These are phyloP conservation scores for Crucibulum laeve DNA, from an alignment of 768 basidiomycete species.

Conservation along the genomic window DNA sequence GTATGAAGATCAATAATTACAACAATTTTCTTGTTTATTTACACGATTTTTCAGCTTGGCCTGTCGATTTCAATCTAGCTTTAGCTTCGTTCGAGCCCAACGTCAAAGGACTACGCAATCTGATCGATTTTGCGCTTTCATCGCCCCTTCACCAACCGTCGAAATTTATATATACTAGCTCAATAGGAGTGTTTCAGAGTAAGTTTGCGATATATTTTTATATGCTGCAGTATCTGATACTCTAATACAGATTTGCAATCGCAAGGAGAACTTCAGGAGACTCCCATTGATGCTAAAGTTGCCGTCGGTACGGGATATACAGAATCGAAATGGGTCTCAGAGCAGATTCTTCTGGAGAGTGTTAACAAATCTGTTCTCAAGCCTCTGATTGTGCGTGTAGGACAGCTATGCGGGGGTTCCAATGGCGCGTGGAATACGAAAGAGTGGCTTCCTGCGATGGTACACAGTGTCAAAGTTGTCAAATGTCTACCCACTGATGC, in stretches of 20 bases:
- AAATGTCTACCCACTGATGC: constrained; percentile 23
- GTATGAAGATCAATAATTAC: constrained; percentile 4
- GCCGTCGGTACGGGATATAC: constrained; percentile 30
- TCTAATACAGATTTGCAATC: background rate
- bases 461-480: constrained; percentile 19
- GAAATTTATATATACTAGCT: constrained; percentile 25
- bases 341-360: constrained; percentile 27
- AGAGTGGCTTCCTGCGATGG: constrained; percentile 36
- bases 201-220: constrained; percentile 2
- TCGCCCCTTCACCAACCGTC: constrained; percentile 14
- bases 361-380: constrained; percentile 18
- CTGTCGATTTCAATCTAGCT: constrained; percentile 29
- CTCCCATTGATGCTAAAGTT: constrained; percentile 15
- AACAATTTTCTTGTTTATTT: background rate
- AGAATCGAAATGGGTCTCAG: constrained; percentile 39
- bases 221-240: background rate
- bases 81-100: constrained; percentile 23
- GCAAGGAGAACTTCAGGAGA: constrained; percentile 5
- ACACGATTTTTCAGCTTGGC: constrained; percentile 27
- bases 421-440: constrained; percentile 32
- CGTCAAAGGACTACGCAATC: constrained; percentile 21
- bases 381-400: constrained; percentile 29
- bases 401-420: constrained; percentile 29
- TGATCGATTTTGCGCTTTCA: constrained; percentile 26
- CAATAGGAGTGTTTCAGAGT: constrained; percentile 24